Conservation (phyloP, 78 protist species). For the Reticulomyxa filosa region DNA sequence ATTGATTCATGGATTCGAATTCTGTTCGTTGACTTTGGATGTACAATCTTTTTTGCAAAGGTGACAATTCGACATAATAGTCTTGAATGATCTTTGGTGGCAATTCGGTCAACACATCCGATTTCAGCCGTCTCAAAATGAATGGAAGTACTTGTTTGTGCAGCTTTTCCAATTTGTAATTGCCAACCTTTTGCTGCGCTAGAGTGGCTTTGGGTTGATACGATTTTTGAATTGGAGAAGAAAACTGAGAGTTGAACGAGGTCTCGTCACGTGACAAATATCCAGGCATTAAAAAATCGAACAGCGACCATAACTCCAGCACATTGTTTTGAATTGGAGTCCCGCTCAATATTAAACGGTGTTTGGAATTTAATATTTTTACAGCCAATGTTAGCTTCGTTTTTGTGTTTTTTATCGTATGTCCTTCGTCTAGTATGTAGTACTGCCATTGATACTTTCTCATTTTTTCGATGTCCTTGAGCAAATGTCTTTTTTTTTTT, state of each 20-base stretch:
- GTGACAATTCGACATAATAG: not conserved
- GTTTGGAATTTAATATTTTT: constrained; percentile 38
- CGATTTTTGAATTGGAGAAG: constrained; percentile 24
- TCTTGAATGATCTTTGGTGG: not conserved
- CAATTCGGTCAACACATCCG: constrained; percentile 64
- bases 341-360: constrained; percentile 67
- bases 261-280: too few species aligned
- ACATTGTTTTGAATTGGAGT: constrained; percentile 88
- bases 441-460: constrained; percentile 62
- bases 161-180: constrained; percentile 15
- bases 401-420: constrained; percentile 67
- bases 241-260: constrained; percentile 50
- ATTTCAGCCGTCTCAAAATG: constrained; percentile 72
- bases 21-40: too few species aligned
- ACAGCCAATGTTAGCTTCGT: constrained; percentile 59
- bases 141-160: constrained; percentile 69
- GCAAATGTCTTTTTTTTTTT: too few species aligned
- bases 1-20: too few species aligned
- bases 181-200: too few species aligned
- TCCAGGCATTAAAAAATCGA: constrained; percentile 80
- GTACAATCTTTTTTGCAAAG: too few species aligned
- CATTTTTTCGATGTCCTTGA: too few species aligned
- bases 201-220: too few species aligned
- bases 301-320: constrained; percentile 86
- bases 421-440: constrained; percentile 90